phyloP scores from a whole-genome alignment of 768 basidiomycete genomes.

The Amylocystis lapponica region DNA sequence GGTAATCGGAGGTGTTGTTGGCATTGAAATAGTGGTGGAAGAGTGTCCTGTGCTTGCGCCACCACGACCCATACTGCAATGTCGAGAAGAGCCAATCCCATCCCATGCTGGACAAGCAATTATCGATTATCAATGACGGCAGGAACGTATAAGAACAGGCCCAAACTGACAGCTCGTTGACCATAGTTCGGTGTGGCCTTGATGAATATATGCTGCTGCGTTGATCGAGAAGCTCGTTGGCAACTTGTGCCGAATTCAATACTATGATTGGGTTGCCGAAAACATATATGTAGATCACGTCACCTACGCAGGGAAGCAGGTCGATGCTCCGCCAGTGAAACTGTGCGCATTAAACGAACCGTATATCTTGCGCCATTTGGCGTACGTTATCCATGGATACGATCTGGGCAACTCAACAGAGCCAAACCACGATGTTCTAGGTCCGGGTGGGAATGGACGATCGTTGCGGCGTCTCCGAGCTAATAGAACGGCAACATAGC shows the following conservation, averaged over 20 bases:
- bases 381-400: constrained; percentile 42
- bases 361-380: constrained; percentile 37
- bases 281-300: constrained; percentile 17
- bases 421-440: constrained; percentile 33
- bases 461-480: background rate
- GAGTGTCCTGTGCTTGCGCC: constrained; percentile 12
- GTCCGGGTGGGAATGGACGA: constrained; percentile 35
- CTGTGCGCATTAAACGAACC: constrained; percentile 26
- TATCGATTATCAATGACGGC: background rate
- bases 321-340: too few relatives aligned
- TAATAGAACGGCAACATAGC: background rate
- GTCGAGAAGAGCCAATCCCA: constrained; percentile 9
- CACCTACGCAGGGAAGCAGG: constrained; percentile 8
- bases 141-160: background rate
- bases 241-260: constrained; percentile 15
- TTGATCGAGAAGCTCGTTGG: constrained; percentile 20
- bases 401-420: constrained; percentile 27
- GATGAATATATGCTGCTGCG: constrained; percentile 21
- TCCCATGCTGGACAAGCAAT: constrained; percentile 4
- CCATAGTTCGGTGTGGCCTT: constrained; percentile 14
- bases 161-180: constrained; percentile 16
- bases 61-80: constrained; percentile 9
- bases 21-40: constrained; percentile 16
- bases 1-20: constrained; percentile 1
- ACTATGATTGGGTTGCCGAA: constrained; percentile 19